Conservation (phyloP, 495 filamentous ascomycete species). For the Penicillium atrosanguineum region DNA sequence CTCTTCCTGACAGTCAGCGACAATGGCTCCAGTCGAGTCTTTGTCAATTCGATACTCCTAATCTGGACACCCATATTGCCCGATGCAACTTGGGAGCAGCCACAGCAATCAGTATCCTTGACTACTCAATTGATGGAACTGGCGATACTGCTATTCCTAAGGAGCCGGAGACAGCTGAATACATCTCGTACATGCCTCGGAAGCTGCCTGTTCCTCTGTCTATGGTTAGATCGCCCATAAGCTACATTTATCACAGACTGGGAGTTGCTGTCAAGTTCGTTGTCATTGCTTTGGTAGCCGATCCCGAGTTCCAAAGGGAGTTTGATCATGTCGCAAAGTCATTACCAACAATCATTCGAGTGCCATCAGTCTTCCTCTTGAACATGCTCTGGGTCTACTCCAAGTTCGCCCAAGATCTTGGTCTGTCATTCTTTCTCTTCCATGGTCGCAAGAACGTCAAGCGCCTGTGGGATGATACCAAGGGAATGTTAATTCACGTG, state of each 20-base stretch:
- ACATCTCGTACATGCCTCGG: slow-evolving; percentile 34
- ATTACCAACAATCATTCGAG: slow-evolving; percentile 34
- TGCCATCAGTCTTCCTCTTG: slow-evolving; percentile 37
- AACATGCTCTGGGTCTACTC: slow-evolving; percentile 52
- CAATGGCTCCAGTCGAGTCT: slow-evolving; percentile 37
- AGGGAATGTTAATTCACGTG: slow-evolving; percentile 46
- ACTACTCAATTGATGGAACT: slow-evolving; percentile 36
- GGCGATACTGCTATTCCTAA: slow-evolving; percentile 30
- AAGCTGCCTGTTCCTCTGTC: slow-evolving; percentile 23
- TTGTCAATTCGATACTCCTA: slow-evolving; percentile 35
- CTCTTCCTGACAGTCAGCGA: slow-evolving; percentile 24
- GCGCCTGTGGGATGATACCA: slow-evolving; percentile 45
- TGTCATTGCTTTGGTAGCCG: slow-evolving; percentile 51
- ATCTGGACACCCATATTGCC: slow-evolving; percentile 37
- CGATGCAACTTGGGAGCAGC: slow-evolving; percentile 43
- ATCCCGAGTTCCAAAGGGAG: slow-evolving; percentile 59
- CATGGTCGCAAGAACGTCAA: slow-evolving; percentile 44
- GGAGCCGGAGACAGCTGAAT: slow-evolving; percentile 27
- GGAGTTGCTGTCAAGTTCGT: slow-evolving; percentile 51
- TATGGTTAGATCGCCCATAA: slow-evolving; percentile 27
- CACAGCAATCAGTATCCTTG: slow-evolving; percentile 37
- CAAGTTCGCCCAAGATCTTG: slow-evolving; percentile 35
- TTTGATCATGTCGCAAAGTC: slow-evolving; percentile 46
- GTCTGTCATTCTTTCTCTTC: slow-evolving; percentile 50
- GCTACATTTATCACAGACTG: slow-evolving; percentile 39